A percentile compares a stretch with the other conserved stretches of the same genome.
phyloP scores from a whole-genome alignment of 106 monocot genomes.

The Allium fistulosum region DNA sequence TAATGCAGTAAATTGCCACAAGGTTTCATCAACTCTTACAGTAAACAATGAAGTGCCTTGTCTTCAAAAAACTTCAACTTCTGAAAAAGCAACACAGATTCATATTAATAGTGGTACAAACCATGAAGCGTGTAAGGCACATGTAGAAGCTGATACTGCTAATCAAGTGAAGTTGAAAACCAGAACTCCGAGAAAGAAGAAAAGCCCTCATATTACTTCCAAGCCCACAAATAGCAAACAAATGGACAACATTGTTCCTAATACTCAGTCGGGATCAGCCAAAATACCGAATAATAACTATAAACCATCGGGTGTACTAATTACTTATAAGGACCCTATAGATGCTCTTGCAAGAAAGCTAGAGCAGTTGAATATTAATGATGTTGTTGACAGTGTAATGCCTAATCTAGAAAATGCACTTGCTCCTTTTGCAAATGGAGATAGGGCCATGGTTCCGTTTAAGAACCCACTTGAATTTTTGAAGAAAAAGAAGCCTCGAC shows the following conservation, averaged over 20 bases:
- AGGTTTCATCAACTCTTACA: too few relatives aligned
- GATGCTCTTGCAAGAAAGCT: constrained; percentile 43
- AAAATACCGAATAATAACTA: background rate
- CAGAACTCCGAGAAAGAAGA: constrained; percentile 5
- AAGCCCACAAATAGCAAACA: constrained; percentile 1
- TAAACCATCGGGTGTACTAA: constrained; percentile 6
- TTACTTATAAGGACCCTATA: constrained; percentile 17
- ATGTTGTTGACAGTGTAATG: constrained; percentile 1
- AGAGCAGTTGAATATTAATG: constrained; percentile 35
- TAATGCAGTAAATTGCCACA: too few relatives aligned
- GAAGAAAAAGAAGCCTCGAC: constrained; percentile 40
- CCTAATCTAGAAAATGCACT: constrained; percentile 30
- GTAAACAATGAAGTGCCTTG: too few relatives aligned
- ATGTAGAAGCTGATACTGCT: background rate
- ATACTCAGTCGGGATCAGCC: background rate
- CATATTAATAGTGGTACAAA: constrained; percentile 6
- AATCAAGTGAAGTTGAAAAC: constrained; percentile 12
- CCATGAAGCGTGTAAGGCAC: constrained; percentile 4
- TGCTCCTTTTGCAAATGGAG: constrained; percentile 29
- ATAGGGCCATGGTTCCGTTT: constrained; percentile 32
- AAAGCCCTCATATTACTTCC: background rate
- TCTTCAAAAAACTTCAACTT: background rate
- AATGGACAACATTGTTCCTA: background rate
- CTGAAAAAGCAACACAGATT: constrained; percentile 7
- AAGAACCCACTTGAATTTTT: constrained; percentile 4